phyloP scores from a whole-genome alignment of 2,329 filamentous ascomycete species.

The Fusarium newnesense region DNA sequence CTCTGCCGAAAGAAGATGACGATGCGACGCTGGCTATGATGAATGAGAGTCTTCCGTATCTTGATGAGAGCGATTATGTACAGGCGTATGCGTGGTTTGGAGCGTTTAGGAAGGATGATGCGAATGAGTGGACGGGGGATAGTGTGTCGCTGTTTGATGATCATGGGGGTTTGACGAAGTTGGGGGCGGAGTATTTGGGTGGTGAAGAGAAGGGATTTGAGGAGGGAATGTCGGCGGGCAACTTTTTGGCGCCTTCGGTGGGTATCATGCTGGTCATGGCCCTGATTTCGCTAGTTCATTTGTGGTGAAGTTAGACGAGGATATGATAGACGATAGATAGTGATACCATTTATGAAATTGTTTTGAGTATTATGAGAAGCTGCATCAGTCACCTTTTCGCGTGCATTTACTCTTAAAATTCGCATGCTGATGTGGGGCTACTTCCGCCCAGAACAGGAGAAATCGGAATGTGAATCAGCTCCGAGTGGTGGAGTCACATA shows the following conservation, averaged over 20 bases:
- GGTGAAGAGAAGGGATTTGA: constrained; percentile 52
- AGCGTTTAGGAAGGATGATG: constrained; percentile 50
- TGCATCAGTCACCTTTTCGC: accelerated
- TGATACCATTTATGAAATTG: constrained; percentile 13
- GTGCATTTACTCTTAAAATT: background rate
- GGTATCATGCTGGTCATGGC: background rate
- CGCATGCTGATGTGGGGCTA: accelerated
- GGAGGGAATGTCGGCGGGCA: constrained; percentile 44
- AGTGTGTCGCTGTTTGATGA: constrained; percentile 51
- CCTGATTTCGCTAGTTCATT: background rate
- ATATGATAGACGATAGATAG: constrained; percentile 11
- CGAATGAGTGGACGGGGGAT: constrained; percentile 54
- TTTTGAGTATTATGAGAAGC: background rate
- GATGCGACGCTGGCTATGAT: constrained; percentile 53
- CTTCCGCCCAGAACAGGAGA: accelerated
- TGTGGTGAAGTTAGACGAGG: constrained; percentile 4
- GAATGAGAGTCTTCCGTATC: constrained; percentile 51
- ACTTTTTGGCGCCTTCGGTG: background rate
- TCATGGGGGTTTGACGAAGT: constrained; percentile 51
- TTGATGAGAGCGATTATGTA: constrained; percentile 49
- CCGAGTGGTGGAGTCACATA: background rate
- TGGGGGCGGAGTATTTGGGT: constrained; percentile 53
- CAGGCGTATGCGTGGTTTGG: constrained; percentile 56
- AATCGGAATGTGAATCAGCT: background rate
- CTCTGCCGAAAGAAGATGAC: constrained; percentile 48